phyloP scores from a whole-genome alignment of 805 yeast species.

The Saccharomycopsis capsularis region DNA sequence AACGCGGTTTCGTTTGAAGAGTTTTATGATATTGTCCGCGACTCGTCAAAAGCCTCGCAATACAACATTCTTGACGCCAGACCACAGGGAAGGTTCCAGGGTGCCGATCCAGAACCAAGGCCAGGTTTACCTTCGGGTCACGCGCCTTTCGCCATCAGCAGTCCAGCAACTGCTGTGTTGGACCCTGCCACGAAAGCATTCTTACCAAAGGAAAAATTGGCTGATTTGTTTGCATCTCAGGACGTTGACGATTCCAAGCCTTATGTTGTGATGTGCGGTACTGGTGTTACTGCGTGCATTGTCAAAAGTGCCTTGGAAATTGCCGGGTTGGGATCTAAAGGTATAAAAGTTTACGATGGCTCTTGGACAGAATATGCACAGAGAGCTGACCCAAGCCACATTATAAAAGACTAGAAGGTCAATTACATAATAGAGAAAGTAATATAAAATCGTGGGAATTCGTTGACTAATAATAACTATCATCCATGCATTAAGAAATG shows the following conservation, averaged over 20 bases:
- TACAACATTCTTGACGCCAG: conserved; percentile 77
- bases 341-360: conserved; percentile 70
- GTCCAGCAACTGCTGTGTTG: conserved; percentile 67
- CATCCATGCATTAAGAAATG: too few relatives aligned
- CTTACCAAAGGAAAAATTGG: conserved; percentile 41
- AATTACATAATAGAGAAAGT: too few relatives aligned
- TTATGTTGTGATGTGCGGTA: conserved; percentile 85
- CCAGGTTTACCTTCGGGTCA: conserved; percentile 87
- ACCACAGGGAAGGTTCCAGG: conserved; percentile 65
- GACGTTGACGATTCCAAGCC: conserved; percentile 46
- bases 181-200: conserved; percentile 41
- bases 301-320: conserved; percentile 65
- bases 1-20: conserved; percentile 51
- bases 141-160: conserved; percentile 67
- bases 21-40: conserved; percentile 33
- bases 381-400: conserved; percentile 29
- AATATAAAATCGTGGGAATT: too few relatives aligned
- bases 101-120: conserved; percentile 81
- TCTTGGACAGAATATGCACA: conserved; percentile 87
- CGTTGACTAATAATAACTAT: too few relatives aligned
- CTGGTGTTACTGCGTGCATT: conserved; percentile 93
- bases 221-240: conserved; percentile 35
- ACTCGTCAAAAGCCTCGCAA: conserved; percentile 35
- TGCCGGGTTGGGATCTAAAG: conserved; percentile 39
- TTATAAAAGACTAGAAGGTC: not conserved